Base-by-base conservation (phyloP, 2,329 filamentous ascomycete species). In the Trichoderma guizhouense region DNA sequence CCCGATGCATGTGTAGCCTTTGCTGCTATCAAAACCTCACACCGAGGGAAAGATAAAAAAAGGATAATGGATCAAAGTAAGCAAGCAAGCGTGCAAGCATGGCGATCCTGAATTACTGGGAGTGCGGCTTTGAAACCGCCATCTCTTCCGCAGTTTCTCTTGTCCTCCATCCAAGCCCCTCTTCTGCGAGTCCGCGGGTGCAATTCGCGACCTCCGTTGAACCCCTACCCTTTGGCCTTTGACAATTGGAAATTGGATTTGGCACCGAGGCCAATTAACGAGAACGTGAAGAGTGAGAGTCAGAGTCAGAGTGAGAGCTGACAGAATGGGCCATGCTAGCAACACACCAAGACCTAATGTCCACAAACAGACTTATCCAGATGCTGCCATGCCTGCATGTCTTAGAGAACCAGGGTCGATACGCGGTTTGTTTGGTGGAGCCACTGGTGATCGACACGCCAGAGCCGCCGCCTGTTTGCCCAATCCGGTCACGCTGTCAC, bases 401-500 rank as follows among this genome's bases (percentile, higher is more conserved):
- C 36, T 61, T 43, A 24, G 60, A 55, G 8, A 57, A 30, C 60
- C 58, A 60, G 69, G 61, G 69, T 65, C 47, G 34, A 65, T 71
- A 57, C 66, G 61, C 55, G 53, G 15, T 68, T 32, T 72, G 63
- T 67, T 72, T 62, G 70, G 70, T 72, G 70, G 70, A 72, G 63
- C 64, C 28, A 8, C 39, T 43, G 58, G 64, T 68, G 70, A 72
- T 72, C 70, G 63, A 72, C 70, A 63, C 39, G 43, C 64, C 26
- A 47, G 32, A 72, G 64, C 58, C 70, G 70, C 69, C 69, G 47
- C 53, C 62, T 60, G 53, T 36, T 62, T 63, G 55, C 36, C 70
- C 57, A 62, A 72, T 72, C 70, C 64, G 55, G 70, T 71, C 70
- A 71, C 70, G 70, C 28, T 68, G 70, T 57, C 70, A 63, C 43